Conservation (phyloP, 208 protist species). For the Endotrypanum monterogeii region DNA sequence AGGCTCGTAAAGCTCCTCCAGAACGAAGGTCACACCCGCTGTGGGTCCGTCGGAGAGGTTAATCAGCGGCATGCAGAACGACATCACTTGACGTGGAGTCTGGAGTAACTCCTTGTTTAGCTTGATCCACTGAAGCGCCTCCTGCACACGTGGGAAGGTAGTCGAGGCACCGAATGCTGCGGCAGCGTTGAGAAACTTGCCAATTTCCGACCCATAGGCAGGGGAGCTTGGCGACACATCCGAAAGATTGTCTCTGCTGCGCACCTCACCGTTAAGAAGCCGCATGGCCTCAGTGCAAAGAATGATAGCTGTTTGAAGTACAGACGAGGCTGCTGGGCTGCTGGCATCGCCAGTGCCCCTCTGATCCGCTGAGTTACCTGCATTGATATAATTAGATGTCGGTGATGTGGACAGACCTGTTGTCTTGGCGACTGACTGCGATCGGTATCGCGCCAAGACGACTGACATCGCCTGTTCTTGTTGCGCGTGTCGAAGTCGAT, state of each 20-base stretch:
- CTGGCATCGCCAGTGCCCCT: background rate
- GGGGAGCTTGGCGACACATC: constrained; percentile 49
- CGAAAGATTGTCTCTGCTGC: constrained; percentile 51
- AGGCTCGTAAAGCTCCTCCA: constrained; percentile 48
- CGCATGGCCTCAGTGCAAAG: constrained; percentile 55
- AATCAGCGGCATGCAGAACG: constrained; percentile 65
- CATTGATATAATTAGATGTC: background rate
- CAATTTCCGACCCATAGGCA: constrained; percentile 64
- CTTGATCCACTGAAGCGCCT: constrained; percentile 62
- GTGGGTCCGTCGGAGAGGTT: constrained; percentile 65
- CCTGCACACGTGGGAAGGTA: constrained; percentile 51
- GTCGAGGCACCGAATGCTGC: constrained; percentile 73
- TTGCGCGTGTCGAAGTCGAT: constrained; percentile 25
- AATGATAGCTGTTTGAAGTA: constrained; percentile 14
- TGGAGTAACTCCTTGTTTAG: constrained; percentile 34
- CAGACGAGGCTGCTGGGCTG: background rate
- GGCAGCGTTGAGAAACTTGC: constrained; percentile 67
- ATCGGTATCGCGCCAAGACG: constrained; percentile 3
- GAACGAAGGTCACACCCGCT: constrained; percentile 50
- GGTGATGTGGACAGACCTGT: background rate
- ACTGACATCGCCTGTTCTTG: constrained; percentile 26
- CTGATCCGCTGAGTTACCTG: background rate
- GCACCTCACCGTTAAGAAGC: constrained; percentile 58
- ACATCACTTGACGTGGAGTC: constrained; percentile 80
- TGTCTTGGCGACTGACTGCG: background rate